Conservation (phyloP, 106 monocot genomes). For the Xerophyta viscosa region DNA sequence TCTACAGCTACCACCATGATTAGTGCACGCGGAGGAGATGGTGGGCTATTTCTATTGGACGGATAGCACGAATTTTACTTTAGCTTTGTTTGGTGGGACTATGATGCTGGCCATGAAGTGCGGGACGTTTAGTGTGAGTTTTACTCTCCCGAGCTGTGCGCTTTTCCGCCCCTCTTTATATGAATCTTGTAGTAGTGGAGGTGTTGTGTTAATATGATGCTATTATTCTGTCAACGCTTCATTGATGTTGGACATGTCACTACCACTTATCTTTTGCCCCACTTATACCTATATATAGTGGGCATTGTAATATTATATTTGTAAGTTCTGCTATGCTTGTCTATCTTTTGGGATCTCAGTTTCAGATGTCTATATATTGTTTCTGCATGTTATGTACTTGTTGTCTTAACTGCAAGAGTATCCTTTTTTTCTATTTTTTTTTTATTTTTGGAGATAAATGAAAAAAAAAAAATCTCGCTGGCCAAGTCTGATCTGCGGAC, state of each 20-base stretch:
- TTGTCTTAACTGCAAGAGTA: too few relatives aligned
- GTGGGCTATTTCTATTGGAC: conserved; percentile 1
- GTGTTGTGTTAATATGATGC: background rate
- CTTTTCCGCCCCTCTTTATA: background rate
- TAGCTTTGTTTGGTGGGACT: conserved; percentile 12
- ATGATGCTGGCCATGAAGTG: conserved; percentile 2
- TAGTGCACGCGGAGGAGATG: too few relatives aligned
- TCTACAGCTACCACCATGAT: background rate
- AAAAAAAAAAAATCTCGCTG: too few relatives aligned
- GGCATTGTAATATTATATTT: conserved; percentile 6
- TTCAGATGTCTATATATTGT: too few relatives aligned
- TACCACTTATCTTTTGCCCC: conserved; percentile 3
- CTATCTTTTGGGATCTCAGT: conserved; percentile 15
- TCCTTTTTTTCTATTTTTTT: too few relatives aligned
- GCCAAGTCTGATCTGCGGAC: too few relatives aligned
- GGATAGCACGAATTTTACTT: conserved; percentile 3
- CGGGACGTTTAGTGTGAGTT: conserved; percentile 3
- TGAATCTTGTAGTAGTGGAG: background rate
- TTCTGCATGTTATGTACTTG: too few relatives aligned
- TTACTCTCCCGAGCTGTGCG: background rate
- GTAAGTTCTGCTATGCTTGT: conserved; percentile 2
- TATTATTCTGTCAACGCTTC: conserved; percentile 10
- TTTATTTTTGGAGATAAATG: too few relatives aligned
- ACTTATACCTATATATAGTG: conserved; percentile 2
- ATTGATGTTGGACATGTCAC: conserved; percentile 8